These are phyloP conservation scores for Moringa oleifera DNA, from an alignment of 345 rosid genomes.

Conservation along the genomic window DNA sequence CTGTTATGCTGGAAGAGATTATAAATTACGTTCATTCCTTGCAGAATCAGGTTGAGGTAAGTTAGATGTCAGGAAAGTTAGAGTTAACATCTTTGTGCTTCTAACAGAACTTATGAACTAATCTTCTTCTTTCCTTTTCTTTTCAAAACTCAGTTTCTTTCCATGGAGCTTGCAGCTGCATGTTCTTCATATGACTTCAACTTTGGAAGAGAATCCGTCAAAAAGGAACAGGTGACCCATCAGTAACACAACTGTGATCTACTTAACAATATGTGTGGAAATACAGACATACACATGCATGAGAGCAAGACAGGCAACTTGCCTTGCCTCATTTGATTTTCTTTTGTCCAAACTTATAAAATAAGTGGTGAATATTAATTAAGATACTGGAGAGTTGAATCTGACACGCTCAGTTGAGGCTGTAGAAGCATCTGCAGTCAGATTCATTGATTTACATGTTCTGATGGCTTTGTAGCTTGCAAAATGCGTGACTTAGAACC, in stretches of 20 bases:
- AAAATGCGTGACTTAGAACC: slow-evolving; percentile 5
- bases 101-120: slow-evolving; percentile 8
- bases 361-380: no score
- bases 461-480: neutral
- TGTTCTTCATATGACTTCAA: slow-evolving; percentile 21
- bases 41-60: slow-evolving; percentile 66
- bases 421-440: no score
- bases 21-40: slow-evolving; percentile 63
- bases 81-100: neutral
- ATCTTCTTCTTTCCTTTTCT: neutral
- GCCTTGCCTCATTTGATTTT: no score
- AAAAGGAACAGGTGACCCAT: slow-evolving; percentile 24
- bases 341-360: no score
- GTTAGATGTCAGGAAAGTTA: neutral
- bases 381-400: no score
- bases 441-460: neutral
- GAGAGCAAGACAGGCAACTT: no score
- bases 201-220: slow-evolving; percentile 13
- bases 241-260: no score
- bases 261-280: no score
- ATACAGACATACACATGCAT: no score
- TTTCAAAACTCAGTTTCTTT: slow-evolving; percentile 38
- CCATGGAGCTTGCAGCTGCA: slow-evolving; percentile 54
- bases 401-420: no score
- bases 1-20: slow-evolving; percentile 61